Evolutionary conservation across 192 early-diverging fungal species (phyloP), one percentile per base, ranked within the genome.

Genomic region (Spizellomyces sp.): DNA sequence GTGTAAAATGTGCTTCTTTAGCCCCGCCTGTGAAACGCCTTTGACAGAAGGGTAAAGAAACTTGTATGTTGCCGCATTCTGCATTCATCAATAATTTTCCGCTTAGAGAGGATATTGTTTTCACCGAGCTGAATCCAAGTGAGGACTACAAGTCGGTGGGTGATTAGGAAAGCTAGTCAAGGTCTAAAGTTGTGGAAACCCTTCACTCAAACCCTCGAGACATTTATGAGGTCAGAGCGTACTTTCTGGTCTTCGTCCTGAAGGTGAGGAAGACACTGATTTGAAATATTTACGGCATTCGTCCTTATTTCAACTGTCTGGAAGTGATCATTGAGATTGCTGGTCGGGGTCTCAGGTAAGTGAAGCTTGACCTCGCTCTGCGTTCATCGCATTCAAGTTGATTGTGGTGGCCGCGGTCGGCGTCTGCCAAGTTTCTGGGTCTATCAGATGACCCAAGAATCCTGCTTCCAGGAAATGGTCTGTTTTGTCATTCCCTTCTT

Each of bases 121-220:
- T 80, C 42, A 80, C 74, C n/a, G 79, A 81, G 58, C 67, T 81
- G n/a, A 77, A 72, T 59, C 80, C 80, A n/a, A 76, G 75, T 36
- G 80, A 81, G 45, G 80, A 81, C 45, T 81, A 81, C 60, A 81
- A 81, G 68, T 81, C 80, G 7, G 77, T 81, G 27, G 21, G 77
- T 64, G 15, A 8, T 8, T 27, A n/a, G 15, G 22, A 36, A 36
- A 36, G 1, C 3, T 36, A 3, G 1, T 36, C 27, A 36, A 36
- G 27, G 27, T 36, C 27, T 36, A 36, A 10, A 2, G 6, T 55
- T 62, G 41, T 27, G 55, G 10, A 59, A 56, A 54, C 22, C 3
- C 9, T 9, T 56, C 8, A 17, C 8, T 48, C 12, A 62, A 15
- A 22, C 50, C 42, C 19, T 57, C 15, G 48, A 42, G n/a, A 21